Percentiles rank a stretch among this genome's conserved stretches.
These are phyloP conservation scores for Tetrahymena malaccensis DNA, from an alignment of 73 alveolate genomes.

Conservation along the genomic window DNA sequence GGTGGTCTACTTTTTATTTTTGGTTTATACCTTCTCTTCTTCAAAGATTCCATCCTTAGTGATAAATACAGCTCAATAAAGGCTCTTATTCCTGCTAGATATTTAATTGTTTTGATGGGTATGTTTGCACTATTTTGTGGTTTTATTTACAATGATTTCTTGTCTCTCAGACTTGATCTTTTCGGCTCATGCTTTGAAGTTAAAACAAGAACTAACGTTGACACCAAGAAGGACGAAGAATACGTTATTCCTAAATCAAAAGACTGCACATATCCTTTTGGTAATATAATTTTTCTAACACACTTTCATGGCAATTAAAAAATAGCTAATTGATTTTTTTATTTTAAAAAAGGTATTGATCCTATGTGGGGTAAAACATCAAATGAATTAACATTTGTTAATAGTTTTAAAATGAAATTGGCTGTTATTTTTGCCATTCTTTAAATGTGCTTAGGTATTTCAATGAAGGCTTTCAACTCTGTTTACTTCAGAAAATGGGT, in stretches of 20 bases:
- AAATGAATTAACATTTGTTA: slow-evolving; percentile 60
- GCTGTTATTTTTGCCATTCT: slow-evolving; percentile 80
- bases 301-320: too few relatives aligned
- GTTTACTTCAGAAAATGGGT: slow-evolving; percentile 40
- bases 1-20: slow-evolving; percentile 43
- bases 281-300: slow-evolving; percentile 1
- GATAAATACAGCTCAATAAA: slow-evolving; percentile 11
- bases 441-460: slow-evolving; percentile 77
- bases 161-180: slow-evolving; percentile 64
- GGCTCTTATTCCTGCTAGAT: slow-evolving; percentile 47
- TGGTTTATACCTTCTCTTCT: slow-evolving; percentile 41
- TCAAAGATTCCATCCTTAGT: slow-evolving; percentile 4
- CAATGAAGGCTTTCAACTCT: slow-evolving; percentile 71
- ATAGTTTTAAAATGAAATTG: slow-evolving; percentile 78
- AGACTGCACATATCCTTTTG: slow-evolving; percentile 76
- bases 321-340: too few relatives aligned
- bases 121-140: slow-evolving; percentile 74
- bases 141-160: slow-evolving; percentile 72
- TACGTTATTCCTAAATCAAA: neutral
- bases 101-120: slow-evolving; percentile 71
- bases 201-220: neutral
- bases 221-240: neutral
- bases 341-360: slow-evolving; percentile 54
- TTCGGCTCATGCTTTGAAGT: slow-evolving; percentile 56
- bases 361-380: slow-evolving; percentile 68